Percentiles rank a stretch among this genome's conserved stretches.
These are phyloP conservation scores for Penicillium pancosmium DNA, from an alignment of 495 filamentous ascomycete species.

Conservation along the genomic window DNA sequence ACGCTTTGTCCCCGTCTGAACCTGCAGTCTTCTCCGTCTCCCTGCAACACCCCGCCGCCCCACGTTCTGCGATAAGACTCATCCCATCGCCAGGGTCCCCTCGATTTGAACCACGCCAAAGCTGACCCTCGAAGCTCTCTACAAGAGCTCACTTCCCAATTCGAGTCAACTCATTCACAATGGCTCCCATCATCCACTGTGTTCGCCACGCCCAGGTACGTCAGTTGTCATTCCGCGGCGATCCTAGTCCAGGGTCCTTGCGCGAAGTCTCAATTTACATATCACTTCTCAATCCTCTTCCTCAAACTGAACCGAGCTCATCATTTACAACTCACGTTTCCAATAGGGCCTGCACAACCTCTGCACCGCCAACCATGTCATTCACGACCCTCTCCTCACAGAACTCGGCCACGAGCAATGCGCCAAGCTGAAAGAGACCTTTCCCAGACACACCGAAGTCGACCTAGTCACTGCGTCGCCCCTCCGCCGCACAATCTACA, in stretches of 20 bases:
- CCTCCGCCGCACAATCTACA: slow-evolving; percentile 81
- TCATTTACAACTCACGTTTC: too few relatives aligned
- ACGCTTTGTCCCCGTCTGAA: background rate
- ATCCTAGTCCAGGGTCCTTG: slow-evolving; percentile 1
- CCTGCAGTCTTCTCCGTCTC: background rate
- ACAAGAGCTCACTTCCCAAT: background rate
- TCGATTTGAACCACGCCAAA: slow-evolving; percentile 9
- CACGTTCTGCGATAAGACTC: slow-evolving; percentile 28
- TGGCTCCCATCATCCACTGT: slow-evolving; percentile 53
- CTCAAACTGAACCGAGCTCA: slow-evolving; percentile 6
- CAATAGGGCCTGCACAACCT: slow-evolving; percentile 83
- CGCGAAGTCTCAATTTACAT: background rate
- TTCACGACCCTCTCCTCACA: slow-evolving; percentile 80
- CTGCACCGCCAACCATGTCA: slow-evolving; percentile 64
- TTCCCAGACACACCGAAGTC: slow-evolving; percentile 66
- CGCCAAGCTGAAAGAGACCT: slow-evolving; percentile 56
- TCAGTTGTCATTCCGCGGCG: background rate
- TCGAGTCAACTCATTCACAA: slow-evolving; percentile 12
- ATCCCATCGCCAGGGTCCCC: slow-evolving; percentile 10
- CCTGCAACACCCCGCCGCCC: slow-evolving; percentile 20
- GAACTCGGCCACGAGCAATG: slow-evolving; percentile 78
- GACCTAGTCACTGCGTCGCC: slow-evolving; percentile 81
- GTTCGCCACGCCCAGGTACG: slow-evolving; percentile 58
- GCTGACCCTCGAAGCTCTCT: background rate
- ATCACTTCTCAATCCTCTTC: background rate